A percentile compares a stretch with the other conserved stretches of the same genome.
These are phyloP conservation scores for Pleurotus salmoneostramineus DNA, from an alignment of 768 basidiomycete genomes.

Conservation along the genomic window DNA sequence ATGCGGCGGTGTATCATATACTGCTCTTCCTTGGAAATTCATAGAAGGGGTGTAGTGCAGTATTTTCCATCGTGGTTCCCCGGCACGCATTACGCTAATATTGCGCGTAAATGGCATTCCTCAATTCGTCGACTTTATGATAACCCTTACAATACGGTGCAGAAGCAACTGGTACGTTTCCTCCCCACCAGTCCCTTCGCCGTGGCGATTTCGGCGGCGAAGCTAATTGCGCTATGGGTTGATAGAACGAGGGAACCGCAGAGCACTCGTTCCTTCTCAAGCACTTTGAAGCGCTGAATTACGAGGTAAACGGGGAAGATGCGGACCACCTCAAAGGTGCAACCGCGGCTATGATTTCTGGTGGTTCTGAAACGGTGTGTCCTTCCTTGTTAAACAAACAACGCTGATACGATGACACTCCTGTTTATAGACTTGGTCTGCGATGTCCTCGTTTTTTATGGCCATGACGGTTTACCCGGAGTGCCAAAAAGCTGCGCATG, in stretches of 20 bases:
- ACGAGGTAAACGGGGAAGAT: not conserved
- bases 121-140: conserved; percentile 26
- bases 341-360: conserved; percentile 29
- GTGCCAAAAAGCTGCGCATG: conserved; percentile 21
- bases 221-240: too few relatives aligned
- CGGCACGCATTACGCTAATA: conserved; percentile 28
- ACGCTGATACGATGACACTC: not conserved
- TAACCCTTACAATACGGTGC: conserved; percentile 19
- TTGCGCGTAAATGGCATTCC: conserved; percentile 25
- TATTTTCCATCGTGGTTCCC: conserved; percentile 36
- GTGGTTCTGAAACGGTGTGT: conserved; percentile 30
- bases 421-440: conserved; percentile 6
- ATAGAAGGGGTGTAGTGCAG: conserved; percentile 22
- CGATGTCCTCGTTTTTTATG: conserved; percentile 17
- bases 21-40: too few relatives aligned
- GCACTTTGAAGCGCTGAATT: not conserved
- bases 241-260: too few relatives aligned
- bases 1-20: not conserved
- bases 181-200: too few relatives aligned
- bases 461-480: conserved; percentile 24
- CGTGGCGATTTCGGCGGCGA: too few relatives aligned
- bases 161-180: not conserved
- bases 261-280: too few relatives aligned
- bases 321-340: conserved; percentile 17
- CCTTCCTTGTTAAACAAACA: not conserved